Base-by-base conservation (phyloP, 2,329 filamentous ascomycete species). In the Calonectria hawksworthii region DNA sequence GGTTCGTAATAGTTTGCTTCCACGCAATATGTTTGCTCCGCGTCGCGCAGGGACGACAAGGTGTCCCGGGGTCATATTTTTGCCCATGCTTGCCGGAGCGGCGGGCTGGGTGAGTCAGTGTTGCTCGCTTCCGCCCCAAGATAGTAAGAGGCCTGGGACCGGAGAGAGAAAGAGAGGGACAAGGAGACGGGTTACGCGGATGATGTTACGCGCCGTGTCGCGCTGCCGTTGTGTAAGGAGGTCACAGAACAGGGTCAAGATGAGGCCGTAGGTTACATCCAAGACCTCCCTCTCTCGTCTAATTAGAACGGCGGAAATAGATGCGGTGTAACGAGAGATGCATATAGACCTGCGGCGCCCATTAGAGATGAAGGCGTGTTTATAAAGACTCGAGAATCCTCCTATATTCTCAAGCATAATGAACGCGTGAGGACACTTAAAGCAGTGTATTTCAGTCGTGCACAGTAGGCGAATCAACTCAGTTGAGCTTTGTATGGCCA, bases 211-310 rank as follows among this genome's bases (percentile, higher is more conserved):
- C 69, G 54, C 59, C 56, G 47, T 47, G 56, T 44, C 47, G 59
- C 38, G 44, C 14, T 61, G 59, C 61, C 21, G 70, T 34, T 34
- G 70, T 72, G 70, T 47, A 52, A 52, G 21, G 41, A 54, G 21
- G 23, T 5, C 59, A 64, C 68, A 70, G 34, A n/a, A 36, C 30
- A 44, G 30, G 10, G 44, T 16, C 65, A 51, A 30, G 65, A 50
- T 50, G 61, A 65, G 41, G 38, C 7, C 30, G 28, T 32, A 23
- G 13, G 51, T 18, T 28, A 9, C 38, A 34, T 26, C 13, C 21
- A 65, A 41, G 21, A 23, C 13, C 21, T 34, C 11, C n/a, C 36
- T 47, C 61, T 65, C 41, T 65, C 61, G 61, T 50, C 41, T 65
- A 65, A 65, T 65, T 65, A 16, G 61, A 28, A 65, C 16, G 36